Evolutionary conservation across 495 filamentous ascomycete species (phyloP).

Genomic region (Penicillium alfredii): DNA sequence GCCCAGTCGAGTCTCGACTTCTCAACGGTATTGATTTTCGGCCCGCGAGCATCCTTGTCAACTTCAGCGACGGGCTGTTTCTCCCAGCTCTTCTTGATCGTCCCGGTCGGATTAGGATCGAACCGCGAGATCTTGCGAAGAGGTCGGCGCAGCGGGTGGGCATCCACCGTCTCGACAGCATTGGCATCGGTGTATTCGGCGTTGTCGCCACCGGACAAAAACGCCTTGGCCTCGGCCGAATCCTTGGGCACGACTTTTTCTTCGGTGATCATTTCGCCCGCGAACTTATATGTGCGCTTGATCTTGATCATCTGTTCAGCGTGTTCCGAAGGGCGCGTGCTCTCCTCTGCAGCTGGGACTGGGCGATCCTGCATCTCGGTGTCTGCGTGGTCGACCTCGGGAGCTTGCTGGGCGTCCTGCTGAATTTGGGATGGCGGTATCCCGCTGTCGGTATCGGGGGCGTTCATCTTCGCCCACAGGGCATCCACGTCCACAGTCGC

Average conservation of each 20-base stretch:
- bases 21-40: conserved; percentile 92
- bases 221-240: conserved; percentile 77
- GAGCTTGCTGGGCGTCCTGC: conserved; percentile 11
- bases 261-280: conserved; percentile 77
- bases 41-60: conserved; percentile 48
- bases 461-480: conserved; percentile 77
- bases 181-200: conserved; percentile 35
- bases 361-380: conserved; percentile 19
- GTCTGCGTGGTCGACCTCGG: conserved; percentile 12
- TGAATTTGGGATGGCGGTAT: conserved; percentile 11
- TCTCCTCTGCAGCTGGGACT: conserved; percentile 10
- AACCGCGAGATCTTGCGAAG: conserved; percentile 71
- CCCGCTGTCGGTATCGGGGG: conserved; percentile 23
- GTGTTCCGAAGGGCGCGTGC: conserved; percentile 12
- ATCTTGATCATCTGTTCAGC: conserved; percentile 64
- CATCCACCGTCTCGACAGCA: conserved; percentile 10
- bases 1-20: conserved; percentile 96
- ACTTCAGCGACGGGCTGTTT: conserved; percentile 26
- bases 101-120: conserved; percentile 58
- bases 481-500: conserved; percentile 86
- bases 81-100: conserved; percentile 48
- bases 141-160: conserved; percentile 52
- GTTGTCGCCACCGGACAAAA: conserved; percentile 51
- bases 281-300: conserved; percentile 84
- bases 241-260: conserved; percentile 71